phyloP scores from a whole-genome alignment of 2,329 filamentous ascomycete species.

The Epichloe gansuensis region DNA sequence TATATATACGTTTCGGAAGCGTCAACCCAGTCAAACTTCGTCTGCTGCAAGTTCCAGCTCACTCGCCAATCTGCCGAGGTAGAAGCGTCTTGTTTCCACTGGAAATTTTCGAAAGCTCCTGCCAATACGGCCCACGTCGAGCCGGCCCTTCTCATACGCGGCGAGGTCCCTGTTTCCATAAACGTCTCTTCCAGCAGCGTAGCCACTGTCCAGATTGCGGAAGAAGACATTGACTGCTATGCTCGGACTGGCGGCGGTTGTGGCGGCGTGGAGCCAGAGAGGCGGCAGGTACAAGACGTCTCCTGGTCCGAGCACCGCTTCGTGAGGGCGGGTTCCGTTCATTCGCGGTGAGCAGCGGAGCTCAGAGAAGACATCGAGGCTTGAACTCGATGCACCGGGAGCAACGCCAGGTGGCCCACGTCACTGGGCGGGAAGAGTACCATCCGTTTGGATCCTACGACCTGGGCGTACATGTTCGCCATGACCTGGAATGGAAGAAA shows the following conservation, averaged over 20 bases:
- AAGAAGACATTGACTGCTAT: slow-evolving; percentile 89
- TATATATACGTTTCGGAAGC: not conserved
- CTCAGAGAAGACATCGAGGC: slow-evolving; percentile 54
- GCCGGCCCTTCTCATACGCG: slow-evolving; percentile 70
- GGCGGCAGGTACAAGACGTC: slow-evolving; percentile 73
- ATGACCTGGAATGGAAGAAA: slow-evolving; percentile 46
- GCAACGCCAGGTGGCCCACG: slow-evolving; percentile 53
- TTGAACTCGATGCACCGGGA: slow-evolving; percentile 70
- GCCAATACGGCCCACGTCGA: slow-evolving; percentile 55
- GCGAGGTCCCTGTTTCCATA: slow-evolving; percentile 81
- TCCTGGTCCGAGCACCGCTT: slow-evolving; percentile 54
- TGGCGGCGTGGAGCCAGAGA: slow-evolving; percentile 71
- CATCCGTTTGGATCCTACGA: slow-evolving; percentile 60
- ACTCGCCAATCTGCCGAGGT: slow-evolving; percentile 57
- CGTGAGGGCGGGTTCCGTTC: slow-evolving; percentile 46
- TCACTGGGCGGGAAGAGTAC: slow-evolving; percentile 70
- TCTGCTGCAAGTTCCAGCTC: slow-evolving; percentile 38
- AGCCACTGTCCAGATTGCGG: slow-evolving; percentile 53
- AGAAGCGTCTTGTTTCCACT: slow-evolving; percentile 57
- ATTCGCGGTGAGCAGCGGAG: slow-evolving; percentile 27
- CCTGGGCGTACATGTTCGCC: slow-evolving; percentile 76
- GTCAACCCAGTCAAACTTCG: slow-evolving; percentile 12
- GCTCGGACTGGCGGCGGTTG: slow-evolving; percentile 45
- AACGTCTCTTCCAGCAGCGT: slow-evolving; percentile 66
- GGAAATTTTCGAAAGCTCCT: slow-evolving; percentile 55